Evolutionary conservation across 495 filamentous ascomycete genomes (phyloP).

Genomic region (Lasiosphaeria miniovina): DNA sequence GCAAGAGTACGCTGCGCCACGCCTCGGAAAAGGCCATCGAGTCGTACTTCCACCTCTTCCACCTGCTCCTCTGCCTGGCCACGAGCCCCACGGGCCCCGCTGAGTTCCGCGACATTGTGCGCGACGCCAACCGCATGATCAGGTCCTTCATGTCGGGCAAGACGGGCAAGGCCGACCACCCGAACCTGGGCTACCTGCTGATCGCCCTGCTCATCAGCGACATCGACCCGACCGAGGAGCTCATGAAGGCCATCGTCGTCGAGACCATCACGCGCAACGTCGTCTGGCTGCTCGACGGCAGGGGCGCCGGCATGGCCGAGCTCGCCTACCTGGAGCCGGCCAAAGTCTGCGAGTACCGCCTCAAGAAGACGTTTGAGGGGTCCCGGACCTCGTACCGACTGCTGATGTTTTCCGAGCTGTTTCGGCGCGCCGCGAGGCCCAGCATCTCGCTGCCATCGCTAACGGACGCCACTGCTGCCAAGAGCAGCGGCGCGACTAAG

Average conservation of each 20-base stretch:
- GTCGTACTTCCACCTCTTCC: conserved; percentile 53
- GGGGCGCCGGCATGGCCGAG: conserved; percentile 40
- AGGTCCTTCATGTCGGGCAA: conserved; percentile 34
- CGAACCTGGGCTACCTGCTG: conserved; percentile 50
- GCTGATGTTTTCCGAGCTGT: conserved; percentile 53
- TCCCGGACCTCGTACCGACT: conserved; percentile 48
- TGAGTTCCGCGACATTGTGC: conserved; percentile 19
- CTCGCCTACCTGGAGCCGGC: conserved; percentile 45
- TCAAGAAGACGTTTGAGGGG: conserved; percentile 46
- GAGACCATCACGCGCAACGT: conserved; percentile 51
- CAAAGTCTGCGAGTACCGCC: conserved; percentile 42
- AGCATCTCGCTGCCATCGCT: conserved; percentile 13
- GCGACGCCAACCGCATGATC: conserved; percentile 33
- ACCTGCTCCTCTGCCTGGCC: conserved; percentile 45
- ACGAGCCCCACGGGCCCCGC: conserved; percentile 17
- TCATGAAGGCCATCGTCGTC: conserved; percentile 44
- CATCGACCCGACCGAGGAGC: conserved; percentile 35
- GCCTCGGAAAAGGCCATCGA: conserved; percentile 53
- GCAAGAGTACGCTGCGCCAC: conserved; percentile 42
- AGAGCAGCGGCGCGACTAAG: neutral
- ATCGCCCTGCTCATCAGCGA: conserved; percentile 46
- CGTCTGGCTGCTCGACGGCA: conserved; percentile 48
- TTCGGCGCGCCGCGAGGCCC: conserved; percentile 43
- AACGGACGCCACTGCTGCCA: conserved; percentile 7
- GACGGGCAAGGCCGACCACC: conserved; percentile 40